Base-by-base conservation (phyloP, 2,329 filamentous ascomycete genomes). In the Coniosporium tulheliwenetii region DNA sequence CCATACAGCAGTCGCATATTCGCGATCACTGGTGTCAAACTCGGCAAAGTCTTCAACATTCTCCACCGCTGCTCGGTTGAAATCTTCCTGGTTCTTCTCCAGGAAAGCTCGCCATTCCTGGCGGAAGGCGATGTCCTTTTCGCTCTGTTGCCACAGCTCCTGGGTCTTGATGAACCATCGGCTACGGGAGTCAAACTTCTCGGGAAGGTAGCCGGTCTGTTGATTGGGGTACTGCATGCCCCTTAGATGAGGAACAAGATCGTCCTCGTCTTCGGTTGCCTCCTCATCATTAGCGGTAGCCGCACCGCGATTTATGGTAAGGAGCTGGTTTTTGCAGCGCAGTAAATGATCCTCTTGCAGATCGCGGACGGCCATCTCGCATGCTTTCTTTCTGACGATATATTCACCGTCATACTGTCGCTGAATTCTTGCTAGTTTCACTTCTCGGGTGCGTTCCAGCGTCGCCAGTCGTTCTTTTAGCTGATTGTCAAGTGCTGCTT, bases 401-500 rank as follows among this genome's bases (percentile, higher is more conserved):
- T 51, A 47, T 40, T 62, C 57, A 15, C 54, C 58, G 38, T 50
- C 42, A 8, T 54, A 50, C 19, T 57, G 52, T 37, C 58, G 53
- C 30, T 57, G 49, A 10, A 64, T 44, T 38, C 64, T 55, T 32
- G 57, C 51, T 30, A 58, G 54, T 39, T 59, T 59, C 36, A 60
- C 51, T 8, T 48, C 52, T 12, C 58, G 53, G 45, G 62, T 55
- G 19, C 55, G 56, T 30, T 62, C 49, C 32, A 67, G 43, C 33
- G 58, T 52, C 29, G 50, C 53, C 30, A 65, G 53, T 26, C 65
- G 56, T 19, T 50, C 43, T 29, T 60, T 62, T 35, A 67, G 61
- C 35, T 64, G 62, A 30, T 61, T 48, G 42, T 71, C 60, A 10
- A 85, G 65, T 44, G 73, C 63, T 3, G 60, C 54, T 48, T 69